phyloP scores from a whole-genome alignment of 163 green algal genomes.

The Chlorella variabilis region DNA sequence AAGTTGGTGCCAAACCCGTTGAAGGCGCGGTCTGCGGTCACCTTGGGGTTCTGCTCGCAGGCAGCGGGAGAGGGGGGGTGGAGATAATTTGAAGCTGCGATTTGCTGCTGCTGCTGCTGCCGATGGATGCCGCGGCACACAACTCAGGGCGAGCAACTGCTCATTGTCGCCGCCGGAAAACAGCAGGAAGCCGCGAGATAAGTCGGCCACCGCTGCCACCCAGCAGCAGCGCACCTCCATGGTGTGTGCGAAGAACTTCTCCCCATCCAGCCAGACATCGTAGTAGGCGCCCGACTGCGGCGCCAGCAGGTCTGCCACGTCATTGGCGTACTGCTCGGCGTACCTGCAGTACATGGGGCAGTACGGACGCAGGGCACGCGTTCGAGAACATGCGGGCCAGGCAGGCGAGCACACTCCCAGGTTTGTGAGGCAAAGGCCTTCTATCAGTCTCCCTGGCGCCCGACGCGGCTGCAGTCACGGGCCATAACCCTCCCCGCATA shows the following conservation, averaged over 20 bases:
- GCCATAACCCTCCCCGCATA: too few relatives aligned
- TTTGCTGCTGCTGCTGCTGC: background rate
- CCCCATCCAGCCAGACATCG: slow-evolving; percentile 99
- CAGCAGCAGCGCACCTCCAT: slow-evolving; percentile 75
- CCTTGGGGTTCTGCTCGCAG: slow-evolving; percentile 84
- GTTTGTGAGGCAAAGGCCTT: too few relatives aligned
- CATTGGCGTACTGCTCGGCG: slow-evolving; percentile 83
- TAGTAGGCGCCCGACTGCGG: slow-evolving; percentile 99
- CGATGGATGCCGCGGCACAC: background rate
- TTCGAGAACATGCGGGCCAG: too few relatives aligned
- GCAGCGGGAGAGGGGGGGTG: background rate
- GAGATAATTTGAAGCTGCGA: background rate
- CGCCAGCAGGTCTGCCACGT: slow-evolving; percentile 97
- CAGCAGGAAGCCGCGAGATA: background rate
- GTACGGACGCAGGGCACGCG: background rate
- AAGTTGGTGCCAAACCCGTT: slow-evolving; percentile 98
- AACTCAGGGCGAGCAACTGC: too few relatives aligned
- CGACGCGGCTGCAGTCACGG: too few relatives aligned
- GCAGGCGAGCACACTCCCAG: too few relatives aligned
- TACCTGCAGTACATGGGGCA: slow-evolving; percentile 17
- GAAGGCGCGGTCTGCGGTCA: slow-evolving; percentile 89
- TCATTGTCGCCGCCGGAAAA: too few relatives aligned
- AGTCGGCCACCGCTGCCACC: background rate
- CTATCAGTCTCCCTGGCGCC: too few relatives aligned
- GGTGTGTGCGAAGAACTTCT: slow-evolving; percentile 93